Conservation (phyloP, 495 filamentous ascomycete genomes). For the Podospora fimiseda region DNA sequence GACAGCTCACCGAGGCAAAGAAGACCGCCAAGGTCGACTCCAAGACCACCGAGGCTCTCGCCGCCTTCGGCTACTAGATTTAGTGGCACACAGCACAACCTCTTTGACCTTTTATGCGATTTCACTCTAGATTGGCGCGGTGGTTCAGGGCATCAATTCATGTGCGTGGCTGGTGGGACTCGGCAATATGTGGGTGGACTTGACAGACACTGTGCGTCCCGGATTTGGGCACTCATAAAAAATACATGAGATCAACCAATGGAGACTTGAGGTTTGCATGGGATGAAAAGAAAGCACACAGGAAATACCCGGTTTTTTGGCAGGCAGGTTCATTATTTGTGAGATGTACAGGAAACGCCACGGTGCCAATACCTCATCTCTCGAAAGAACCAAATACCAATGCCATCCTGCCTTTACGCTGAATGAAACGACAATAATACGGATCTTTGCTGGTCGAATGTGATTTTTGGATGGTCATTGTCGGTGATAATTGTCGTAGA, state of each 20-base stretch:
- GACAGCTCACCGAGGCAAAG: constrained; percentile 83
- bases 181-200: constrained; percentile 28
- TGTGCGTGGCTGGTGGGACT: constrained; percentile 32
- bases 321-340: constrained; percentile 18
- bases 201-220: constrained; percentile 30
- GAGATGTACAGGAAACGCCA: constrained; percentile 17
- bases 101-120: constrained; percentile 32
- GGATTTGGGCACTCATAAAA: constrained; percentile 32
- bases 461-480: too few relatives aligned
- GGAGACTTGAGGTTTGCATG: constrained; percentile 31
- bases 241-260: constrained; percentile 35
- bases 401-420: constrained; percentile 19
- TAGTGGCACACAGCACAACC: constrained; percentile 20
- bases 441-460: constrained; percentile 10
- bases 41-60: constrained; percentile 50
- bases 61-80: constrained; percentile 50
- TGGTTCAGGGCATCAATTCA: constrained; percentile 38
- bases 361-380: constrained; percentile 9
- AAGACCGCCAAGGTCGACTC: constrained; percentile 82
- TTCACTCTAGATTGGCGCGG: constrained; percentile 39
- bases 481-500: too few relatives aligned
- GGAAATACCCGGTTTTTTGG: constrained; percentile 27
- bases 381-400: constrained; percentile 9
- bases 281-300: constrained; percentile 25
- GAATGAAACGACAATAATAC: constrained; percentile 28